These are phyloP conservation scores for Conticribra guillardii DNA, from an alignment of 108 stramenopile genomes.

Conservation along the genomic window DNA sequence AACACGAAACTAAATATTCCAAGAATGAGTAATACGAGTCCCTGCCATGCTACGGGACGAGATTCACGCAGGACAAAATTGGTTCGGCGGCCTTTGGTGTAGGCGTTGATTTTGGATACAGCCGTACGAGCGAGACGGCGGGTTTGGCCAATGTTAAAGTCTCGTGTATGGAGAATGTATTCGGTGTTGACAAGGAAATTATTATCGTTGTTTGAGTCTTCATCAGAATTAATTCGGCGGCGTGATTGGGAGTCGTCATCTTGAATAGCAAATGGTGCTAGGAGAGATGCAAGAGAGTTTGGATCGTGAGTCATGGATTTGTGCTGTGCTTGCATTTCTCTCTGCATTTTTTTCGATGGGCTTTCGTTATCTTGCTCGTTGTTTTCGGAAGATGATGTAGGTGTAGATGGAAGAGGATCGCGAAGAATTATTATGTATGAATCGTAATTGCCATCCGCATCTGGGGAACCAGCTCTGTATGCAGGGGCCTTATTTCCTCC, in stretches of 20 bases:
- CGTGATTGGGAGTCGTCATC: conserved; percentile 8
- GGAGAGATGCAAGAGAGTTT: conserved; percentile 60
- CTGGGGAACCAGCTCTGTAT: conserved; percentile 61
- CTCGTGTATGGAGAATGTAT: conserved; percentile 59
- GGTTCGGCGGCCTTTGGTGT: conserved; percentile 64
- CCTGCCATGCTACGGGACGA: conserved; percentile 64
- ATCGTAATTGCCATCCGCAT: conserved; percentile 64
- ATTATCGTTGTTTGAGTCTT: no score
- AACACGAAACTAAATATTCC: conserved; percentile 70
- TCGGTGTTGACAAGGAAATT: conserved; percentile 22
- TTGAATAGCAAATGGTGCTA: conserved; percentile 49
- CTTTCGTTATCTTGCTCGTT: conserved; percentile 26
- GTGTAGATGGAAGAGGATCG: conserved; percentile 26
- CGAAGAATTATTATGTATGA: conserved; percentile 59
- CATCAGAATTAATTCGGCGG: conserved; percentile 1
- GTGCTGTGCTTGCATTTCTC: conserved; percentile 35
- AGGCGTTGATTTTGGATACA: conserved; percentile 70
- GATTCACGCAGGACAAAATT: conserved; percentile 69
- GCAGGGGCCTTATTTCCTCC: conserved; percentile 46
- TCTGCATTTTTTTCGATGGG: conserved; percentile 52
- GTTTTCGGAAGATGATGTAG: conserved; percentile 3
- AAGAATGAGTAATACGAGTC: conserved; percentile 65
- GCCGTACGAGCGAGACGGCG: conserved; percentile 61
- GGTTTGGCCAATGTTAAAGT: conserved; percentile 68
- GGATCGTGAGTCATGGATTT: conserved; percentile 60